Percentiles rank a stretch among this genome's conserved stretches.
phyloP scores from a whole-genome alignment of 2,329 filamentous ascomycete genomes.

The Lasiodiplodia sp. region DNA sequence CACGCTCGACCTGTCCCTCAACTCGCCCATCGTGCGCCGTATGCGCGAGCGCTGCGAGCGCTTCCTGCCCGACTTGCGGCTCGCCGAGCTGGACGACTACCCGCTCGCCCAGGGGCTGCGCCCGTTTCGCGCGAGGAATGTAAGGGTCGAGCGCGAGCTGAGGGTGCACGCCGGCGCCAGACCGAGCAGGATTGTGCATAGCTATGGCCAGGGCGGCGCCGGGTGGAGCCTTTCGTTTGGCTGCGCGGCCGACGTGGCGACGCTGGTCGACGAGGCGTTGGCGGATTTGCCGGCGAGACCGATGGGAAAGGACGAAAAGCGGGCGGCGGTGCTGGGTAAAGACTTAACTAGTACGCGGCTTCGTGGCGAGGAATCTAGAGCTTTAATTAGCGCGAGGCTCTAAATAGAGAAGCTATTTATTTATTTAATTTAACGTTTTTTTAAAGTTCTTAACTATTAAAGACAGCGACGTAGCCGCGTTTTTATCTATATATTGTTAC shows the following conservation, averaged over 20 bases:
- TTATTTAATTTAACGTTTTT: too few relatives aligned
- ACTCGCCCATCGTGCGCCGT: constrained; percentile 49
- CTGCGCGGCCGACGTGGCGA: constrained; percentile 48
- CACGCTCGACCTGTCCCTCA: constrained; percentile 48
- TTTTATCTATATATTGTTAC: too few relatives aligned
- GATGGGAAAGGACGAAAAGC: neutral
- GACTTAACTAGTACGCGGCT: too few relatives aligned
- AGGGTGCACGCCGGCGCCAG: constrained; percentile 32
- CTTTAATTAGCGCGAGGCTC: too few relatives aligned
- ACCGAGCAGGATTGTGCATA: constrained; percentile 50
- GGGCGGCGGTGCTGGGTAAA: neutral
- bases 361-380: too few relatives aligned
- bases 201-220: constrained; percentile 55
- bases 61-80: constrained; percentile 52
- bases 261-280: constrained; percentile 48
- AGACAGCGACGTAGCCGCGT: too few relatives aligned
- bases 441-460: too few relatives aligned
- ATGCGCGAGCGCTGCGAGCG: constrained; percentile 55
- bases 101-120: constrained; percentile 55
- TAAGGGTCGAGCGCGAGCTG: constrained; percentile 54
- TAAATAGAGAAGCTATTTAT: too few relatives aligned
- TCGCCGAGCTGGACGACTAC: constrained; percentile 52
- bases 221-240: constrained; percentile 55
- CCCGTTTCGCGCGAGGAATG: constrained; percentile 50
- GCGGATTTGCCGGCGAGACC: constrained; percentile 12